Evolutionary conservation across 2,329 filamentous ascomycete genomes (phyloP), one percentile per base, ranked within the genome.

Genomic region (Colletotrichum phormii): DNA sequence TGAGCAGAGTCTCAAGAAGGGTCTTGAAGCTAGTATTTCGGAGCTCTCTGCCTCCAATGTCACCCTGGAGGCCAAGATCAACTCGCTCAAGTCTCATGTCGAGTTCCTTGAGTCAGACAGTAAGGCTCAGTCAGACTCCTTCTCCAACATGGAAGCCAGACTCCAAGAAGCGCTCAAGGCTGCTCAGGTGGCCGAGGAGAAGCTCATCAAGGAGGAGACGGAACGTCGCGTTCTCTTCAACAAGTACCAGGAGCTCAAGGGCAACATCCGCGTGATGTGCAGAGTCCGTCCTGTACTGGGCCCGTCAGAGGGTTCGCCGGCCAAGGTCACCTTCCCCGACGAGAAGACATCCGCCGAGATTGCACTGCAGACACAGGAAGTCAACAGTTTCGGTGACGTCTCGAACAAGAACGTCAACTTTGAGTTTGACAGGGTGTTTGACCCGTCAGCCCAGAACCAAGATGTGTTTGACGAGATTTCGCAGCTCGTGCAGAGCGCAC

Each of bases 241-340:
- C 83, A 97, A 97, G 81, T 96, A 99, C 59, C 95, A 99, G 81
- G 97, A 99, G 80, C 89, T 99, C 72, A 98, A 98, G 82, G 97
- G 97, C 78, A 99, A 99, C 80, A 99, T 99, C 78, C 93, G 97
- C 24, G 97, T 99, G 76, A 99, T 99, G 90, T 98, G 96, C 80
- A 92, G 97, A 80, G 96, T 98, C 33, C 92, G 97, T 53, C 97
- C 97, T 1, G 86, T 92, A 0, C 85, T 93, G 26, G 86, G 86
- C 29, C 77, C 82, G 0, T 82, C 85, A 0, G 92, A 93, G 70
- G 91, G 91, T 7, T 87, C 91, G 29, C 86, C 90, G 13, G 95
- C 96, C 3, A 89, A 90, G 63, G 94, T 98, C 75, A 87, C 89
- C 2, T 98, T 94, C 76, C 95, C 96, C 0, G 86, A 98, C 46